Evolutionary conservation across 441 rosid species (phyloP).

Genomic region (Jatropha multifida): DNA sequence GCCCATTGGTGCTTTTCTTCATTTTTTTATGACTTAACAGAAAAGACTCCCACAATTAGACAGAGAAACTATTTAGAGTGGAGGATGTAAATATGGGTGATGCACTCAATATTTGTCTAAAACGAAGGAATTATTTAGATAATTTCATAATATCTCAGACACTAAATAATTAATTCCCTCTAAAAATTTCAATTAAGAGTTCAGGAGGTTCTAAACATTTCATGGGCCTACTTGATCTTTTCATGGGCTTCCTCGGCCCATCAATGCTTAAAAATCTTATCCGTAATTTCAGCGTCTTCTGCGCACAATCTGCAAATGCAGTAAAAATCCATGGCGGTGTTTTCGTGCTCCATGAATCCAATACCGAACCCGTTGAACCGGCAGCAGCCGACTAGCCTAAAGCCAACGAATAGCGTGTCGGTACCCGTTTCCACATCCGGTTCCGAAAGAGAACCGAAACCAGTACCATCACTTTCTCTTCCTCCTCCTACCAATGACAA

Average conservation of each 20-base stretch:
- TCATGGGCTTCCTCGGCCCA: not conserved
- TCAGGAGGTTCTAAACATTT: too few relatives aligned
- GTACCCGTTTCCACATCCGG: not conserved
- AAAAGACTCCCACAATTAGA: too few relatives aligned
- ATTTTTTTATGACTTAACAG: too few relatives aligned
- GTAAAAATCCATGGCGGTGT: slow-evolving; percentile 30
- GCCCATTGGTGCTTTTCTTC: too few relatives aligned
- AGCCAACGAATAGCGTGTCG: not conserved
- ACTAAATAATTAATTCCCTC: too few relatives aligned
- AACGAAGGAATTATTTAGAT: too few relatives aligned
- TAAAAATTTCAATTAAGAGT: too few relatives aligned
- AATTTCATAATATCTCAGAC: too few relatives aligned
- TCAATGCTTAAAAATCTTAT: not conserved
- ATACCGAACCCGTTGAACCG: slow-evolving; percentile 32
- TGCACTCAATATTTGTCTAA: too few relatives aligned
- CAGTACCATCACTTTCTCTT: slow-evolving; percentile 15
- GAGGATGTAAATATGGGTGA: too few relatives aligned
- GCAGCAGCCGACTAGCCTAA: slow-evolving; percentile 13
- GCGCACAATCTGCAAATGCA: not conserved
- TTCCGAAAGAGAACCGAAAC: not conserved
- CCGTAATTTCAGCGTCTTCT: not conserved
- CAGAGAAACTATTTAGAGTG: too few relatives aligned
- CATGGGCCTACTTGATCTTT: too few relatives aligned
- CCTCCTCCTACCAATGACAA: not conserved
- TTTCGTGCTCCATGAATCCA: slow-evolving; percentile 34